Percentiles rank a stretch among this genome's conserved stretches.
Conservation (phyloP, 2,329 filamentous ascomycete genomes). For the Alternaria sp. region DNA sequence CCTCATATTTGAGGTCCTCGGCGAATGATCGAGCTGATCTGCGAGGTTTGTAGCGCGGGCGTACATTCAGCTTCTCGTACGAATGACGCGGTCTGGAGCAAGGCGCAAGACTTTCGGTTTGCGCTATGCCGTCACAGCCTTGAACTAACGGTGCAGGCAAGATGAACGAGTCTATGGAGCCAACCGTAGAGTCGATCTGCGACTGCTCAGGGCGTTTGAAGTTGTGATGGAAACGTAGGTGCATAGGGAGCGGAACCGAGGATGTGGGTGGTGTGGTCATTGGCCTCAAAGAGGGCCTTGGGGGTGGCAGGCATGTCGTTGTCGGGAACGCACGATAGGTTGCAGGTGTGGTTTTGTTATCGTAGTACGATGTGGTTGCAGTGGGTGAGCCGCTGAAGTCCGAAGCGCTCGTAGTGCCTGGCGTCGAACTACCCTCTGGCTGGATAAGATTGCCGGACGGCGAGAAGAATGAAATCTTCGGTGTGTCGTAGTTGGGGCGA, state of each 20-base stretch:
- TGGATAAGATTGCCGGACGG: constrained; percentile 45
- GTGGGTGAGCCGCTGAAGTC: constrained; percentile 11
- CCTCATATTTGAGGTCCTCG: constrained; percentile 16
- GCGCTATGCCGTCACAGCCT: constrained; percentile 38
- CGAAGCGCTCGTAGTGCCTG: constrained; percentile 11
- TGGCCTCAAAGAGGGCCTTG: constrained; percentile 27
- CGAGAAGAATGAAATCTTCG: constrained; percentile 42
- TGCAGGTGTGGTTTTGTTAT: constrained; percentile 4
- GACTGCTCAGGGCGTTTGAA: constrained; percentile 20
- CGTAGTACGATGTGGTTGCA: constrained; percentile 15
- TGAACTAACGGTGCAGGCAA: constrained; percentile 18
- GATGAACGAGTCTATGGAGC: constrained; percentile 16
- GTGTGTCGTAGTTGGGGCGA: constrained; percentile 31
- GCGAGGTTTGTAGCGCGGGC: background rate
- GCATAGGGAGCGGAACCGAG: constrained; percentile 27
- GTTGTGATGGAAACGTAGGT: constrained; percentile 31
- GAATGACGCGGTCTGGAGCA: constrained; percentile 15
- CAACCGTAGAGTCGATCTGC: constrained; percentile 22
- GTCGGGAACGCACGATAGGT: constrained; percentile 11
- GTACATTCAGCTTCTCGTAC: constrained; percentile 3
- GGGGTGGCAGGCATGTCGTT: constrained; percentile 13
- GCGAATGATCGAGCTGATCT: constrained; percentile 9
- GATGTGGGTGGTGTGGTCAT: constrained; percentile 28
- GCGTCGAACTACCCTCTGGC: constrained; percentile 24
- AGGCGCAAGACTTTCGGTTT: constrained; percentile 24